Percentiles rank a stretch among this genome's conserved stretches.
These are phyloP conservation scores for Colletotrichum tofieldiae DNA, from an alignment of 2,329 filamentous ascomycete genomes.

Conservation along the genomic window DNA sequence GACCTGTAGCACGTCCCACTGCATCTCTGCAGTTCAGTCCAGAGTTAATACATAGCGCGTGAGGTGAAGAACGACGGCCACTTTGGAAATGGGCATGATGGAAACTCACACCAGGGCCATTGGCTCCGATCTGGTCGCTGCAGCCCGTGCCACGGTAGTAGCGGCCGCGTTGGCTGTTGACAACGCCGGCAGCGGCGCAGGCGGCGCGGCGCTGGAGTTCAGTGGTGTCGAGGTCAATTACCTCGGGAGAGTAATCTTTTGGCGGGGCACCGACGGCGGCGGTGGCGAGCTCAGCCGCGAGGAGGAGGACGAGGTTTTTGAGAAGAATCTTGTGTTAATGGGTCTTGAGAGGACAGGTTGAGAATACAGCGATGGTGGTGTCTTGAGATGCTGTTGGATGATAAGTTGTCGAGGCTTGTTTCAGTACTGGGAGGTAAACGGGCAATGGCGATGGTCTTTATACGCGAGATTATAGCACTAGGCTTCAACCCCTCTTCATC, in stretches of 20 bases:
- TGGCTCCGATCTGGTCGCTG: conserved; percentile 11
- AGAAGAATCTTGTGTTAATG: neutral
- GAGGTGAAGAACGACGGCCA: neutral
- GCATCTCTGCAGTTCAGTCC: neutral
- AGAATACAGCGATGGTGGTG: neutral
- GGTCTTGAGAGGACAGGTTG: neutral
- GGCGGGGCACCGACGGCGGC: neutral
- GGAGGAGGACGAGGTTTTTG: neutral
- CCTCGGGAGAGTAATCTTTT: conserved; percentile 1
- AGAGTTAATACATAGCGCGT: neutral
- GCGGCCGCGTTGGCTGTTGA: conserved; percentile 11
- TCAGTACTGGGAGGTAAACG: neutral
- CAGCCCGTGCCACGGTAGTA: conserved; percentile 16
- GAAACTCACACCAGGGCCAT: neutral
- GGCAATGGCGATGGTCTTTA: neutral
- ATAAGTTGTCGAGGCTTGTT: neutral
- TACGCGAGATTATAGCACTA: neutral
- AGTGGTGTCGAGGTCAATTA: conserved; percentile 1
- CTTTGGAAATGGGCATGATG: neutral
- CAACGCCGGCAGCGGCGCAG: conserved; percentile 3
- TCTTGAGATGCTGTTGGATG: neutral
- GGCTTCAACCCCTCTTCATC: neutral
- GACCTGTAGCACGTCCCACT: conserved; percentile 10
- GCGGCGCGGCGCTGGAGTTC: conserved; percentile 14
- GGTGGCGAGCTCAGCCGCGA: neutral